These are phyloP conservation scores for Cytospora paraplurivora DNA, from an alignment of 2,329 filamentous ascomycete genomes.

Conservation along the genomic window DNA sequence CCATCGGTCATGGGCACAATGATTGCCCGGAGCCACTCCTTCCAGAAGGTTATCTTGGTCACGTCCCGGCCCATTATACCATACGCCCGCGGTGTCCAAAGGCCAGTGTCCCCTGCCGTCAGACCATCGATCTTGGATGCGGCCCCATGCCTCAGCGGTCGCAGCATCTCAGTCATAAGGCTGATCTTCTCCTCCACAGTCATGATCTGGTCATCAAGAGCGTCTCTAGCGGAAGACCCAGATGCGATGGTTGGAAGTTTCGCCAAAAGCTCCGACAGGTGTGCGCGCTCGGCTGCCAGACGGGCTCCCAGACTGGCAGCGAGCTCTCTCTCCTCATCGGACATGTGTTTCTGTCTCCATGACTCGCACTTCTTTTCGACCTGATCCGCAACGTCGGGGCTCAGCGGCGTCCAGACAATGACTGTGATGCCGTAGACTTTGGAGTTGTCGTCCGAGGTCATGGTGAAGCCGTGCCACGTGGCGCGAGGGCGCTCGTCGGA, in stretches of 20 bases:
- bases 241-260: conserved; percentile 79
- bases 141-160: conserved; percentile 89
- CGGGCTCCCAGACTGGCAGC: conserved; percentile 89
- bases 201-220: conserved; percentile 91
- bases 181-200: conserved; percentile 95
- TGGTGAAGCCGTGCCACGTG: conserved; percentile 99
- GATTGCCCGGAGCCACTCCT: conserved; percentile 94
- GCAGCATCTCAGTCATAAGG: conserved; percentile 93
- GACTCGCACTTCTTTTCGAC: conserved; percentile 81
- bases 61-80: conserved; percentile 86
- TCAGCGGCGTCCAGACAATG: conserved; percentile 89
- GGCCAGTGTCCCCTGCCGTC: conserved; percentile 90
- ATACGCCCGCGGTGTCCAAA: conserved; percentile 94
- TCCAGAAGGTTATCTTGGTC: conserved; percentile 89
- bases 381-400: conserved; percentile 77
- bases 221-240: conserved; percentile 78
- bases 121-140: conserved; percentile 97
- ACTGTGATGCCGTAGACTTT: conserved; percentile 91
- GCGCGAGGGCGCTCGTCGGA: conserved; percentile 90
- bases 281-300: conserved; percentile 82
- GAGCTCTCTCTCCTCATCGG: conserved; percentile 84
- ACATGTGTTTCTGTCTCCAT: conserved; percentile 86
- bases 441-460: conserved; percentile 91
- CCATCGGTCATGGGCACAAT: conserved; percentile 96
- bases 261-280: conserved; percentile 84